These are phyloP conservation scores for Pichia sp. DNA, from an alignment of 1,139 yeast species.

Conservation along the genomic window DNA sequence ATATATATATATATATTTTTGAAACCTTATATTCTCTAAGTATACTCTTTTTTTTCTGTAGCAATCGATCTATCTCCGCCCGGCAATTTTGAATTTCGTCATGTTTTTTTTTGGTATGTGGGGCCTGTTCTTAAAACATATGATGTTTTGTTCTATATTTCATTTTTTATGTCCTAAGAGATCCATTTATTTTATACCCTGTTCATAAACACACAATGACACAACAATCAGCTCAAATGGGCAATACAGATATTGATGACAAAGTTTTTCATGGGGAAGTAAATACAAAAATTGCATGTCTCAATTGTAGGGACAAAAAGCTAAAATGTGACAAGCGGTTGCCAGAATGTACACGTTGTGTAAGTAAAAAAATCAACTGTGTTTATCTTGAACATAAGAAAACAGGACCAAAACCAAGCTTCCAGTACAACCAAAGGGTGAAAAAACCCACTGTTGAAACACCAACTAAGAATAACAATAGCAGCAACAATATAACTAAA, in stretches of 20 bases:
- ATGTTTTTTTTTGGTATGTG: too few relatives aligned
- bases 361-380: constrained; percentile 17
- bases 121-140: too few relatives aligned
- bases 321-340: constrained; percentile 25
- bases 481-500: background rate
- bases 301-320: constrained; percentile 24
- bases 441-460: background rate
- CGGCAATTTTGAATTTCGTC: too few relatives aligned
- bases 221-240: background rate
- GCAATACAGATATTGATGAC: background rate
- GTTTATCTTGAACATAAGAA: constrained; percentile 24
- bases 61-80: too few relatives aligned
- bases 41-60: too few relatives aligned
- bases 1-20: background rate
- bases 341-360: constrained; percentile 26
- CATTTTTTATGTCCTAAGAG: too few relatives aligned
- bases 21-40: background rate
- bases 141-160: too few relatives aligned
- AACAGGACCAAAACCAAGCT: constrained; percentile 27
- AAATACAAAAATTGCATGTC: constrained; percentile 26
- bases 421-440: background rate
- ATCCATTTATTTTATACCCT: too few relatives aligned
- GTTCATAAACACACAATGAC: background rate
- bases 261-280: constrained; percentile 5
- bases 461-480: background rate